Conservation (phyloP, 352 stramenopile genomes). For the Phytophthora sp. region DNA sequence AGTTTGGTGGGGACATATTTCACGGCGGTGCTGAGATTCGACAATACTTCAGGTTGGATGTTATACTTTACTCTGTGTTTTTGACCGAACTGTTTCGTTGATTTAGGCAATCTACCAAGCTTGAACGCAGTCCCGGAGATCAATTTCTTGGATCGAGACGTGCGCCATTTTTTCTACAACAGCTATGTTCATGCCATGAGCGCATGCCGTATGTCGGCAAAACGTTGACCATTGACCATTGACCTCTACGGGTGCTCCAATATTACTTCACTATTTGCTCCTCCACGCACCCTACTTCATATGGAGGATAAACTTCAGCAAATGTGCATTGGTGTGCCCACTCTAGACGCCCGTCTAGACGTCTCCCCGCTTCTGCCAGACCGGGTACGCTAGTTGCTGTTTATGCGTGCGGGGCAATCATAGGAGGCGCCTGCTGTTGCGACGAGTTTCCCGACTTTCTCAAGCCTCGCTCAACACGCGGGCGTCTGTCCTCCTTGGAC, state of each 20-base stretch:
- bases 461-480: constrained; percentile 41
- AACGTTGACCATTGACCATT: constrained; percentile 6
- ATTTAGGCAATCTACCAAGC: too few relatives aligned
- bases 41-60: too few relatives aligned
- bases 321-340: constrained; percentile 2
- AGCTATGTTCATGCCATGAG: background rate
- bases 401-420: constrained; percentile 45
- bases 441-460: constrained; percentile 40
- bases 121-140: too few relatives aligned
- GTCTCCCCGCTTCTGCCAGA: background rate
- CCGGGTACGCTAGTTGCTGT: background rate
- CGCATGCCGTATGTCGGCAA: background rate
- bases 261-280: constrained; percentile 12
- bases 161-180: background rate
- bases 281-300: constrained; percentile 7
- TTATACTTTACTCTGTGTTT: too few relatives aligned
- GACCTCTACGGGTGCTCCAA: constrained; percentile 12
- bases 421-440: constrained; percentile 26
- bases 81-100: too few relatives aligned
- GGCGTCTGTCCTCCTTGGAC: constrained; percentile 47
- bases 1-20: too few relatives aligned
- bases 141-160: too few relatives aligned
- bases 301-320: constrained; percentile 10
- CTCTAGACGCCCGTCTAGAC: constrained; percentile 1
- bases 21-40: too few relatives aligned